Evolutionary conservation across 2,329 filamentous ascomycete genomes (phyloP).

Genomic region (Grosmannia serpens): DNA sequence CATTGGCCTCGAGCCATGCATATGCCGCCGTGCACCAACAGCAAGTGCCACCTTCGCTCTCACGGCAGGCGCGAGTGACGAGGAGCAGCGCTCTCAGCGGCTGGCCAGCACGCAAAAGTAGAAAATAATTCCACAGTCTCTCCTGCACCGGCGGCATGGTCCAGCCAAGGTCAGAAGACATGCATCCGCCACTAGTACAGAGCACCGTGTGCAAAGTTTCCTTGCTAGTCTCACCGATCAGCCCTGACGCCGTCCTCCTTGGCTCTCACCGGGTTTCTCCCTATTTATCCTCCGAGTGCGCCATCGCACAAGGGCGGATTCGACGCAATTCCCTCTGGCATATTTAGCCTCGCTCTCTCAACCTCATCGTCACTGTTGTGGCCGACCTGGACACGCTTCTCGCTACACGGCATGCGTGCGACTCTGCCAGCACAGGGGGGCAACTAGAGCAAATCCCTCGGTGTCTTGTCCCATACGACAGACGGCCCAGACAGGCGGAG

Average conservation of each 20-base stretch:
- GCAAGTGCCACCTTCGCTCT: neutral
- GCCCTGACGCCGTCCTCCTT: neutral
- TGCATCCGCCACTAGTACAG: neutral
- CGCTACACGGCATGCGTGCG: neutral
- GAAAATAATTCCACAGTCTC: neutral
- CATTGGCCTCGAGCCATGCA: neutral
- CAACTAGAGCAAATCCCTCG: neutral
- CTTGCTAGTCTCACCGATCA: conserved; percentile 1
- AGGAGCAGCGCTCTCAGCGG: neutral
- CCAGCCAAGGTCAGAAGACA: neutral
- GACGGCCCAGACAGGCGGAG: no score
- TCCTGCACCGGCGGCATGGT: neutral
- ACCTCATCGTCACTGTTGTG: neutral
- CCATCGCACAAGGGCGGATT: neutral
- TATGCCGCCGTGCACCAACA: neutral
- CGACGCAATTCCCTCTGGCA: neutral
- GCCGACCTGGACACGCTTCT: neutral
- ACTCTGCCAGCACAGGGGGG: neutral
- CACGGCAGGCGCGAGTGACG: neutral
- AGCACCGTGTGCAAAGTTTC: neutral
- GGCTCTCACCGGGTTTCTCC: neutral
- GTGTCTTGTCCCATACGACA: neutral
- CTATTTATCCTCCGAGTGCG: neutral
- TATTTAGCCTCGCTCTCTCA: neutral
- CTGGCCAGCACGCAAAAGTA: neutral